Evolutionary conservation across 441 rosid genomes (phyloP).

Genomic region (Populus hybrid): DNA sequence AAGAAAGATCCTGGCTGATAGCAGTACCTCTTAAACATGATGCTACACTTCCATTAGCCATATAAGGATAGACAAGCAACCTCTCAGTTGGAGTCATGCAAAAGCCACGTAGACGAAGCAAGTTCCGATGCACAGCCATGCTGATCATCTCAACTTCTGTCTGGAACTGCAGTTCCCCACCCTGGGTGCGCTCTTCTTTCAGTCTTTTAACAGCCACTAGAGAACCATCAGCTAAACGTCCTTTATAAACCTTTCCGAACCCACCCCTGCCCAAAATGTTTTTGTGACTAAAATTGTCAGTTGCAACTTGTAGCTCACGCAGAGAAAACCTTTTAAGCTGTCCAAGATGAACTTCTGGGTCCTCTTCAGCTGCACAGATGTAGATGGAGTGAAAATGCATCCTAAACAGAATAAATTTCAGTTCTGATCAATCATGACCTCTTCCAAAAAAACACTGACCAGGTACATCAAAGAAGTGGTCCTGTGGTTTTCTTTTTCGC

Average conservation of each 20-base stretch:
- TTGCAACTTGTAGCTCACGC: slow-evolving; percentile 83
- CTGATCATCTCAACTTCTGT: slow-evolving; percentile 92
- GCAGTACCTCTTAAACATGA: slow-evolving; percentile 79
- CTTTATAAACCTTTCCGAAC: slow-evolving; percentile 89
- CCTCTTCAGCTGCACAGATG: slow-evolving; percentile 74
- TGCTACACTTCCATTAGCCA: slow-evolving; percentile 94
- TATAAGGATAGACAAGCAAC: slow-evolving; percentile 80
- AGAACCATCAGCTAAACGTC: slow-evolving; percentile 69
- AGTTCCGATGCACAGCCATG: slow-evolving; percentile 86
- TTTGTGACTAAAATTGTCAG: slow-evolving; percentile 71
- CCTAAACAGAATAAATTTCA: neutral
- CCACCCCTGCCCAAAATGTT: slow-evolving; percentile 78
- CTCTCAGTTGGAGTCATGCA: slow-evolving; percentile 96
- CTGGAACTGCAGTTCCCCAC: slow-evolving; percentile 88
- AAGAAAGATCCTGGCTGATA: neutral
- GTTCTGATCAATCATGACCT: slow-evolving; percentile 11
- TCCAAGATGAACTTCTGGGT: slow-evolving; percentile 90
- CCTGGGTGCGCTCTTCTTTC: slow-evolving; percentile 82
- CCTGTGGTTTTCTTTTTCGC: slow-evolving; percentile 73
- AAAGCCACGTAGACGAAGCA: slow-evolving; percentile 83
- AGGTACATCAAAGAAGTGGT: slow-evolving; percentile 93
- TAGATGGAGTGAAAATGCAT: slow-evolving; percentile 18
- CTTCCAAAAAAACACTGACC: slow-evolving; percentile 44
- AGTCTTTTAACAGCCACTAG: slow-evolving; percentile 87
- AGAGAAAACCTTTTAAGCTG: slow-evolving; percentile 75